These are phyloP conservation scores for Guillardia theta DNA, from an alignment of 78 protist species.

Conservation along the genomic window DNA sequence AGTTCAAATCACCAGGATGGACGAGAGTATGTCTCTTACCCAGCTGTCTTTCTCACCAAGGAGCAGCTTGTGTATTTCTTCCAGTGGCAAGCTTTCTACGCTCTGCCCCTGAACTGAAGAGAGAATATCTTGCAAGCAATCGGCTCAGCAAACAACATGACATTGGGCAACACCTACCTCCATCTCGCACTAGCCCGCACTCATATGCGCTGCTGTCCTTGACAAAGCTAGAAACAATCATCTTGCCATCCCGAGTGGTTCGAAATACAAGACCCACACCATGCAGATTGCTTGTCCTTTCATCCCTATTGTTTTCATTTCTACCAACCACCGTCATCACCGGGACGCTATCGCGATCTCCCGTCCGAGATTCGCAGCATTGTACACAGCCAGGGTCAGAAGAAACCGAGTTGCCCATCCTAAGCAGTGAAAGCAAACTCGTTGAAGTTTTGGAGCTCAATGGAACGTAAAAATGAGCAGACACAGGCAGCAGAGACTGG, in stretches of 20 bases:
- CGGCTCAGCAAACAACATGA: neutral
- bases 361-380: neutral
- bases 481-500: too few species aligned
- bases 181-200: slow-evolving; percentile 10
- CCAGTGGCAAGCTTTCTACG: neutral
- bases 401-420: too few species aligned
- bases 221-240: neutral
- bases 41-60: neutral
- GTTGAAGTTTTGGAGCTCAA: too few species aligned
- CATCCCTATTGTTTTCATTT: neutral
- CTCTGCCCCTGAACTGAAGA: neutral
- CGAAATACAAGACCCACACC: neutral
- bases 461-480: too few species aligned
- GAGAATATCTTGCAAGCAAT: neutral
- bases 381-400: too few species aligned
- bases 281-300: neutral
- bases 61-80: neutral
- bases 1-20: neutral
- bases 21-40: neutral
- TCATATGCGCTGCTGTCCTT: neutral
- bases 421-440: too few species aligned
- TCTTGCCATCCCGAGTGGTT: neutral
- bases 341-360: neutral
- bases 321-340: neutral
- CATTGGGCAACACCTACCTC: neutral